Percentiles rank a stretch among this genome's conserved stretches.
phyloP scores from a whole-genome alignment of 352 stramenopile species.

The Phytophthora aleatoria region DNA sequence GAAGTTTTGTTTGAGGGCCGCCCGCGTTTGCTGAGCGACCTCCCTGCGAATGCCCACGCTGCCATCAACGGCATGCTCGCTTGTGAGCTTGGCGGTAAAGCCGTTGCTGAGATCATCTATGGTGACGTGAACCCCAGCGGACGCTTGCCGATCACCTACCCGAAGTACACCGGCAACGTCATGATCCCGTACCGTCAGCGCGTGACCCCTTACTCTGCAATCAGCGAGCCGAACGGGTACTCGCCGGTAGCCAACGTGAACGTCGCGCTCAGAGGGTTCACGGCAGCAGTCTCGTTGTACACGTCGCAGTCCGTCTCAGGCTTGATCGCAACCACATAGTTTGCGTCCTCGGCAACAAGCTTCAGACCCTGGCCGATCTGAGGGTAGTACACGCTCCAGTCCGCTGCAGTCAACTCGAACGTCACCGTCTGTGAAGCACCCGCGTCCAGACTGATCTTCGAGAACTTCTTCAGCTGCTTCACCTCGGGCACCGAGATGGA shows the following conservation, averaged over 20 bases:
- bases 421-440: constrained; percentile 28
- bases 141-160: constrained; percentile 67
- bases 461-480: constrained; percentile 46
- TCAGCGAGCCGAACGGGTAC: too few relatives aligned
- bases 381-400: constrained; percentile 51
- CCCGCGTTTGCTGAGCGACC: constrained; percentile 63
- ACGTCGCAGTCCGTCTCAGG: constrained; percentile 41
- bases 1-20: constrained; percentile 75
- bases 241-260: constrained; percentile 15
- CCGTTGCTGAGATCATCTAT: constrained; percentile 77
- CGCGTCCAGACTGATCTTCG: constrained; percentile 37
- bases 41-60: constrained; percentile 57
- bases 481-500: constrained; percentile 39
- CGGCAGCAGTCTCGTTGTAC: constrained; percentile 37
- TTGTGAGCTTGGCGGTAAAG: constrained; percentile 70
- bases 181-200: constrained; percentile 29
- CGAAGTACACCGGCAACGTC: constrained; percentile 45
- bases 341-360: constrained; percentile 38
- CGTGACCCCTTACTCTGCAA: too few relatives aligned
- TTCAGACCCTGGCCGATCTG: constrained; percentile 53
- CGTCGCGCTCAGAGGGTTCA: constrained; percentile 30
- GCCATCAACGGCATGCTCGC: constrained; percentile 77
- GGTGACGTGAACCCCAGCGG: constrained; percentile 25
- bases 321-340: constrained; percentile 55
- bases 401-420: constrained; percentile 33